Evolutionary conservation across 306 rosid species (phyloP).

Genomic region (Corylus americana): DNA sequence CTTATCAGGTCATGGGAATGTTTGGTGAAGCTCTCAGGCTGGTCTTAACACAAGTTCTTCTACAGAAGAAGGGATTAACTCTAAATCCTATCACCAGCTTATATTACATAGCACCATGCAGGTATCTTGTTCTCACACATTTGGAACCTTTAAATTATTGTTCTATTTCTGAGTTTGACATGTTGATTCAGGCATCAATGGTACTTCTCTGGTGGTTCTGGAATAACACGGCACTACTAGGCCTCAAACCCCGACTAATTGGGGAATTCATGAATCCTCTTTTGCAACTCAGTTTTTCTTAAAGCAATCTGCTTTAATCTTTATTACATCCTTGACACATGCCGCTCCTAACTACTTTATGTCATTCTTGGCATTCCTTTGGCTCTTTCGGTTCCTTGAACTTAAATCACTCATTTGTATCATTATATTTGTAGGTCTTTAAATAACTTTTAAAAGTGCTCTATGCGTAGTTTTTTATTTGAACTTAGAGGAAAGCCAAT

Average conservation of each 20-base stretch:
- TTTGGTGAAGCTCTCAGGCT: constrained; percentile 94
- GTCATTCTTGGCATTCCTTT: not conserved
- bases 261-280: not conserved
- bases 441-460: not conserved
- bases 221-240: not conserved
- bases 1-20: constrained; percentile 92
- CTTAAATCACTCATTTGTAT: not conserved
- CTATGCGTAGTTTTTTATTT: not conserved
- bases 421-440: not conserved
- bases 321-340: not conserved
- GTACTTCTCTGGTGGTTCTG: not conserved
- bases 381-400: not conserved
- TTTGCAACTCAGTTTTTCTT: not conserved
- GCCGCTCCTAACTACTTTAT: not conserved
- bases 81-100: constrained; percentile 92
- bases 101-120: constrained; percentile 97
- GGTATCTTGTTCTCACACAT: constrained; percentile 49
- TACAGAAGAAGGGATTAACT: constrained; percentile 93
- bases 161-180: not conserved
- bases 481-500: not conserved
- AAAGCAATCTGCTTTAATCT: not conserved
- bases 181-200: not conserved
- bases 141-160: not conserved
- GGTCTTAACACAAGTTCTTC: constrained; percentile 96
- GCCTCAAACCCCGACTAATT: not conserved